Evolutionary conservation across 1,284 basidiomycete species (phyloP), one percentile per base, ranked within the genome.

Genomic region (Ustilago sp.): DNA sequence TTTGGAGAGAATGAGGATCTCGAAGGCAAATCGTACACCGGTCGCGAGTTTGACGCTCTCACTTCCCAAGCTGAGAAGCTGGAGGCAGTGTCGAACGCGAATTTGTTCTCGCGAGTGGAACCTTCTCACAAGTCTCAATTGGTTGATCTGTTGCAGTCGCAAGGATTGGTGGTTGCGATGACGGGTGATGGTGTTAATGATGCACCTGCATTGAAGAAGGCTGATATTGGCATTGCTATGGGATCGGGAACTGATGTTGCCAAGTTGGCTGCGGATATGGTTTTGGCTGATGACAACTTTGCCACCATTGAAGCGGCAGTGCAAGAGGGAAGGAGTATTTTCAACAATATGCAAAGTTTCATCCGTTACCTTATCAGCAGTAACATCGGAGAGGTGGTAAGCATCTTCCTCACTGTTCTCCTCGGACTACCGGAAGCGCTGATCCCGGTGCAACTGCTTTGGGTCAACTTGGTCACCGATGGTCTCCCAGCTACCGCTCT

Each of bases 281-380:
- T 88, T 0, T 80, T 88, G 15, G 87, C 87, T 34, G 87, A 88
- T 74, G 86, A 88, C 84, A 88, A 88, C 79, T 88, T 88, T 81
- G 87, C 87, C 15, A 87, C 86, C 2, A 88, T 88, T 65, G 87
- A 87, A 63, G 70, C 81, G 28, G 87, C 87, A 8, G 86, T 88
- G 36, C 87, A 96, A 95, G 95, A 98, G 88, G 96, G 96, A 79
- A 89, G 97, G 86, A 89, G 94, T 62, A 99, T 99, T 86, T 99
- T 98, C 88, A 98, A 98, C 88, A 98, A 98, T 88, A 98, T 95
- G 58, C 98, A 98, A 88, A 94, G 96, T 85, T 99, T 99, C 86
- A 95, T 96, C 87, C 92, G 94, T 68, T 88, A 90, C 82, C 79
- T 89, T 60, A 88, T 99, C 87, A 97, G 94, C 48, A 95, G 93